phyloP scores from a whole-genome alignment of 805 yeast genomes.

The Teunomyces tritomae region DNA sequence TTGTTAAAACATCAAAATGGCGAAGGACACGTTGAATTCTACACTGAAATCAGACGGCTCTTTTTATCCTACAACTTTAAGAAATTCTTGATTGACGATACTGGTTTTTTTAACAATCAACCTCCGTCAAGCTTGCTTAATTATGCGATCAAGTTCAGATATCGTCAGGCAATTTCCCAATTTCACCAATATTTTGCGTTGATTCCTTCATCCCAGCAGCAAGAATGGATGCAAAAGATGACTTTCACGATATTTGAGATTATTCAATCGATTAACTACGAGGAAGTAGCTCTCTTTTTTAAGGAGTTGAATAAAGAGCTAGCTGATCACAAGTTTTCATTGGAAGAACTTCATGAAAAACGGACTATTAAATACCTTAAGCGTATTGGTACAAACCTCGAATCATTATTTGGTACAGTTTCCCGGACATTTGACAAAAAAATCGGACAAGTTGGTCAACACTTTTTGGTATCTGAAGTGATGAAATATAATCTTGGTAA shows the following conservation, averaged over 20 bases:
- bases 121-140: background rate
- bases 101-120: constrained; percentile 8
- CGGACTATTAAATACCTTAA: background rate
- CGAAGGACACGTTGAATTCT: background rate
- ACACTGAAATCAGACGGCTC: background rate
- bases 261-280: constrained; percentile 11
- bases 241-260: constrained; percentile 7
- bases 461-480: background rate
- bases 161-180: constrained; percentile 8
- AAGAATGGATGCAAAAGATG: constrained; percentile 11
- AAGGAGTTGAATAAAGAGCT: constrained; percentile 2
- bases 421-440: background rate
- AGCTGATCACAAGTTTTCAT: constrained; percentile 6
- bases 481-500: constrained; percentile 9
- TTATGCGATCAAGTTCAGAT: constrained; percentile 2
- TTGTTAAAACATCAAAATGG: background rate
- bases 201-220: constrained; percentile 6
- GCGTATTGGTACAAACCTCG: background rate
- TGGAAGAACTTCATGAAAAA: constrained; percentile 1
- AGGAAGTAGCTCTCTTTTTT: constrained; percentile 11
- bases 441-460: background rate
- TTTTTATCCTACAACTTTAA: constrained; percentile 9
- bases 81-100: constrained; percentile 7
- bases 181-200: constrained; percentile 19
- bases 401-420: background rate